phyloP scores from a whole-genome alignment of 257 asterid genomes.

The Coffea canephora region DNA sequence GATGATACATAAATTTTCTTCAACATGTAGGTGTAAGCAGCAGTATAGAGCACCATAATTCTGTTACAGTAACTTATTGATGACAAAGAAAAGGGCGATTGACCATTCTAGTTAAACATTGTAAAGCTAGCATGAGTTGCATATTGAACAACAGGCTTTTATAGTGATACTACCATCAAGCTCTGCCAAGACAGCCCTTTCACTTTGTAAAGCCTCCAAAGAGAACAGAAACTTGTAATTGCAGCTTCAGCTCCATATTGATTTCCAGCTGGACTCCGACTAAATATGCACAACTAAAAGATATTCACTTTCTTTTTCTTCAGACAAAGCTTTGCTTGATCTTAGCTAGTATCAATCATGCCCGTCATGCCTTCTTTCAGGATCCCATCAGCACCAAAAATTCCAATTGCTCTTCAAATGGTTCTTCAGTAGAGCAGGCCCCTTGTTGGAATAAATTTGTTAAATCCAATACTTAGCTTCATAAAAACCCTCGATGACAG shows the following conservation, averaged over 20 bases:
- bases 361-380: neutral
- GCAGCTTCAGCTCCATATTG: neutral
- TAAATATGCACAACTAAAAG: neutral
- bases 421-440: neutral
- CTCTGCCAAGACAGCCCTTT: neutral
- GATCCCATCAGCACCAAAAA: neutral
- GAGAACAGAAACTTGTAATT: neutral
- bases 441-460: neutral
- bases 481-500: neutral
- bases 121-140: neutral
- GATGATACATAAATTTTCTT: neutral
- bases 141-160: neutral
- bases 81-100: neutral
- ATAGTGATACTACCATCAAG: neutral
- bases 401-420: neutral
- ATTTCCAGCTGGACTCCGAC: neutral
- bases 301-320: neutral
- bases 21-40: neutral
- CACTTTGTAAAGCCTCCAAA: neutral
- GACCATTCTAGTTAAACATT: neutral
- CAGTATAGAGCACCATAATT: neutral
- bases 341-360: neutral
- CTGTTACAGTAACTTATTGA: neutral
- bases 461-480: neutral
- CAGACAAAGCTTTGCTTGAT: neutral